phyloP scores from a whole-genome alignment of 2,329 filamentous ascomycete species.

The Fusarium devonianum region DNA sequence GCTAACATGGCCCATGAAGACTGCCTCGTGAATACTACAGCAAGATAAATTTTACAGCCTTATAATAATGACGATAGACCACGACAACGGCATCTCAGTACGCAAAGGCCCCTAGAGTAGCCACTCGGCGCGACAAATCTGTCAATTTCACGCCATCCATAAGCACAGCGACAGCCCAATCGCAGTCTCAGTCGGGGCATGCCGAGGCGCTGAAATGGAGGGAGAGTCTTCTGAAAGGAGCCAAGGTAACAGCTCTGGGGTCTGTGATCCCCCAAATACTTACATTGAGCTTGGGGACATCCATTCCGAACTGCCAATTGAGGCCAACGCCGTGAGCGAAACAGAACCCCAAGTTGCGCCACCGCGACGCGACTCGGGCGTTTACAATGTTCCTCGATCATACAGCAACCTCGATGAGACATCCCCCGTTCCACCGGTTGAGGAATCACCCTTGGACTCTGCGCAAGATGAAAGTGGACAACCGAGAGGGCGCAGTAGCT shows the following conservation, averaged over 20 bases:
- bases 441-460: constrained; percentile 2
- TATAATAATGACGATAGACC: too few species aligned
- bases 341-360: neutral
- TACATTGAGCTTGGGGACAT: constrained; percentile 5
- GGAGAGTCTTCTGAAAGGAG: neutral
- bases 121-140: neutral
- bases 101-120: constrained; percentile 1
- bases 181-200: neutral
- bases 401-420: constrained; percentile 56
- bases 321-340: neutral
- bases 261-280: constrained; percentile 2
- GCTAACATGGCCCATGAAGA: too few species aligned
- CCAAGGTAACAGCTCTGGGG: constrained; percentile 1
- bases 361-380: constrained; percentile 17
- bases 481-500: constrained; percentile 12
- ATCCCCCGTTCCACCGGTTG: constrained; percentile 12
- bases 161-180: neutral
- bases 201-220: constrained; percentile 10
- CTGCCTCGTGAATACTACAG: too few species aligned
- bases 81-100: neutral
- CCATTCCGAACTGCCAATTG: neutral
- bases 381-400: constrained; percentile 40
- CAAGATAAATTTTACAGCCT: too few species aligned
- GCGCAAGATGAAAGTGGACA: neutral
- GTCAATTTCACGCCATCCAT: too few species aligned